Base-by-base conservation (phyloP, 2,329 filamentous ascomycete genomes). In the Cladosporium sp. region DNA sequence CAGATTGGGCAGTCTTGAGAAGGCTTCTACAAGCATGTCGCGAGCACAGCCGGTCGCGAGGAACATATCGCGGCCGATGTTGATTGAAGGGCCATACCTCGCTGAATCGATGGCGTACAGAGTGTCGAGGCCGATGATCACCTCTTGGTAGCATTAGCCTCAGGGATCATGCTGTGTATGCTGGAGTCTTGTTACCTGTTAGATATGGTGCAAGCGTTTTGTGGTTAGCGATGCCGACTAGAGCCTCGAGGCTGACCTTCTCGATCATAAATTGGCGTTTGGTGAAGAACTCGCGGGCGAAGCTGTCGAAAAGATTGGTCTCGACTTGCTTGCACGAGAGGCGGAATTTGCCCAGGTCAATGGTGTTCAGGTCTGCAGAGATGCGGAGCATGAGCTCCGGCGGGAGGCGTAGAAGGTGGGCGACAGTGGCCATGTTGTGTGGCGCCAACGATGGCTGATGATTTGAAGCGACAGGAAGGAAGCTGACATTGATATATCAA, bases 241-340 rank as follows among this genome's bases (percentile, higher is more conserved):
- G 74, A 0, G 80, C 75, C 55, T 81, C 76, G 9, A 88, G 73
- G 64, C 85, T 88, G 63, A 76, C 72, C 36, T 82, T 74, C 1
- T 80, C 80, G 56, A 87, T 67, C 81, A 87, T 85, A 71, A 88
- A 89, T 66, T 88, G 85, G 65, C 82, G 83, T 69, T 84, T 84
- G 52, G 74, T 76, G 72, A 89, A 89, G 75, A 86, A 89, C 62
- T 87, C 84, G 22, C 74, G 74, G 28, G 80, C 76, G 64, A 88
- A 88, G 36, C 75, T 75, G 51, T 78, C 74, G 69, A 83, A 83
- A 12, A 87, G 73, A 1, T 75, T 73, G 19, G 72, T 71, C 67
- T 88, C 84, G 12, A 85, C 67, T 17, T 75, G 69, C 58, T 79
- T 83, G 73, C 84, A 86, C 2, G 78, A 77, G 15, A 79, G 72